Base-by-base conservation (phyloP, 2,329 filamentous ascomycete species). In the Colletotrichum zoysiae region DNA sequence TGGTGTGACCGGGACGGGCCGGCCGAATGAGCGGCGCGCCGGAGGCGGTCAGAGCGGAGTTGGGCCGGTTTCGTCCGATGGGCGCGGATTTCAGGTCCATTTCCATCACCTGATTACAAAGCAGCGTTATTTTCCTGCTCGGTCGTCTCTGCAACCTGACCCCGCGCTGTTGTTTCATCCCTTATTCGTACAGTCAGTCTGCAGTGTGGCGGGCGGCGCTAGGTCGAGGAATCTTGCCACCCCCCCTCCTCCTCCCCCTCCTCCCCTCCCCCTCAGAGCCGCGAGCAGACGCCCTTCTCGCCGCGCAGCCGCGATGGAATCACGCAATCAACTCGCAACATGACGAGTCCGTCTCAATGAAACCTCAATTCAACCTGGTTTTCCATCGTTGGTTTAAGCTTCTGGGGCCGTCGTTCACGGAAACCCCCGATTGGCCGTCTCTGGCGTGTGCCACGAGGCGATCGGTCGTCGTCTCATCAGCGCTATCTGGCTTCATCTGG, bases 371-470 rank as follows among this genome's bases (percentile, higher is more conserved):
- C n/a, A 12, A 48, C 20, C 9, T 48, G 20, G 46, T 12, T 23
- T 48, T 48, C 20, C 8, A 48, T 46, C 65, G 56, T 66, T 23
- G 23, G 16, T 61, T 67, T 70, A 70, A 70, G 63, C 56, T 70
- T 62, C 50, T 67, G 67, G 67, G 33, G 62, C 63, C 11, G 23
- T 38, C 30, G 30, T 57, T 9, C 2, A 16, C 11, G 26, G 33
- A 56, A 60, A 20, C 9, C 63, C 57, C 67, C 63, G 62, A 70
- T 70, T 70, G 67, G 63, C 40, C 44, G 11, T 65, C 46, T 30
- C n/a, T 38, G 26, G n/a, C 35, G 16, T 38, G 35, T 38, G 8
- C 18, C 26, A 14, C 12, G 6, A 50, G 38, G 16, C 46, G 16
- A 55, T 33, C 18, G 4, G 35, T n/a, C 40, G 35, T 20, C 26